phyloP scores from a whole-genome alignment of 179 eudicot species.

The Beta corolliflora region DNA sequence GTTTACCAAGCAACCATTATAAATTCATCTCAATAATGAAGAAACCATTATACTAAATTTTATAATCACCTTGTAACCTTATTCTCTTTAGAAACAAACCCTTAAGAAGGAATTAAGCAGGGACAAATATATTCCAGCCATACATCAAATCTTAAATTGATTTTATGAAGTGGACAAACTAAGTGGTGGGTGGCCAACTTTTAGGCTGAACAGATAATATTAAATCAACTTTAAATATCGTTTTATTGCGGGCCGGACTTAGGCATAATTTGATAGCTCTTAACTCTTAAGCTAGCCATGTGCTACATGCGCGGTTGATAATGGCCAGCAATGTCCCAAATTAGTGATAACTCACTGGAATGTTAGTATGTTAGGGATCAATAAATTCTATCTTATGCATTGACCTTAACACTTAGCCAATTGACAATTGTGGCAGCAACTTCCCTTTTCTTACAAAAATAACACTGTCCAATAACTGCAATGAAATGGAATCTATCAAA shows the following conservation, averaged over 20 bases:
- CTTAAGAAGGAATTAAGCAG: neutral
- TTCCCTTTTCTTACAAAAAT: neutral
- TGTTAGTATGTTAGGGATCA: too few relatives aligned
- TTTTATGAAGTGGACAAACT: too few relatives aligned
- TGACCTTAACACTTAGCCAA: neutral
- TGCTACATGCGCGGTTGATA: conserved; percentile 31
- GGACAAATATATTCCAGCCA: conserved; percentile 2
- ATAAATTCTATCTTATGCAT: neutral
- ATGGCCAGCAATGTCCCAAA: conserved; percentile 17
- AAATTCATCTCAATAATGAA: neutral
- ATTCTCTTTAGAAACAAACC: neutral
- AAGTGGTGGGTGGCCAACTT: conserved; percentile 16
- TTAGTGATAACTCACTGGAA: neutral
- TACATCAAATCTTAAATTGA: neutral
- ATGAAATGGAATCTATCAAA: too few relatives aligned
- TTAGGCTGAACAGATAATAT: neutral
- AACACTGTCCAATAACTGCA: too few relatives aligned
- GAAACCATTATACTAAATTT: neutral
- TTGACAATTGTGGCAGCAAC: neutral
- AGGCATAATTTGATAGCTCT: conserved; percentile 1
- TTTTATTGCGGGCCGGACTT: neutral
- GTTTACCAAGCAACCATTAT: conserved; percentile 6
- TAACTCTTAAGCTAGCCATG: conserved; percentile 20
- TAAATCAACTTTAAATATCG: neutral
- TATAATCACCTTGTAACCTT: neutral